Evolutionary conservation across 192 early-diverging fungal genomes (phyloP), one percentile per base, ranked within the genome.

Genomic region (Spizellomyces punctatus): DNA sequence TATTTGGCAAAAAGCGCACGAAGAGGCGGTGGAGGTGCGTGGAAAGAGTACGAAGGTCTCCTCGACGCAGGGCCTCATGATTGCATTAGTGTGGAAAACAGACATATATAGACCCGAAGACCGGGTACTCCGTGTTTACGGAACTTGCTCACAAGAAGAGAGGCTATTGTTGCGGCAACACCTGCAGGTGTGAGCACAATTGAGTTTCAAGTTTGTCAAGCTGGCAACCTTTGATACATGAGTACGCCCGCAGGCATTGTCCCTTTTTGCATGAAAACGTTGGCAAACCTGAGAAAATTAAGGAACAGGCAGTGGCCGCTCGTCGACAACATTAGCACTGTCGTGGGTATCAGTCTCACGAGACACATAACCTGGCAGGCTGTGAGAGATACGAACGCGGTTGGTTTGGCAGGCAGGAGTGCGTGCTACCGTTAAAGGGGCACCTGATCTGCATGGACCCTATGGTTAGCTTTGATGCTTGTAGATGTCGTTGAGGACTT

Each of bases 41-140:
- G 12, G 36, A 61, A 61, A 17, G 10, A 17, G 16, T 61, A 17
- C 59, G 36, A 19, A 17, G 59, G 2, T n/a, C 16, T 12, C 16
- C 16, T 12, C 16, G 27, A 61, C 2, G 17, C 17, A 12, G 12
- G 52, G 27, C 10, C 59, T 61, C 12, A 12, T 19, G 12, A 19
- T 61, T 22, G 36, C 16, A 14, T 17, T 61, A 72, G 62, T 6
- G 17, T 66, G 71, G 71, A n/a, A 17, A 71, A 48, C 75, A 81
- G 56, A 86, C 75, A 52, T 90, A 90, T 69, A 85, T 77, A 36
- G 89, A 90, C 66, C 89, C 89, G 10, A 86, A 74, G 19, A 90
- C 89, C 8, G 86, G 86, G 3, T 90, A 89, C 69, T 76, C 74
- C 21, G 89, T 89, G 36, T 88, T 90, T 79, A 89, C 89, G 6